Evolutionary conservation across 805 yeast species (phyloP), one percentile per base, ranked within the genome.

Genomic region (Candida sonorensis): DNA sequence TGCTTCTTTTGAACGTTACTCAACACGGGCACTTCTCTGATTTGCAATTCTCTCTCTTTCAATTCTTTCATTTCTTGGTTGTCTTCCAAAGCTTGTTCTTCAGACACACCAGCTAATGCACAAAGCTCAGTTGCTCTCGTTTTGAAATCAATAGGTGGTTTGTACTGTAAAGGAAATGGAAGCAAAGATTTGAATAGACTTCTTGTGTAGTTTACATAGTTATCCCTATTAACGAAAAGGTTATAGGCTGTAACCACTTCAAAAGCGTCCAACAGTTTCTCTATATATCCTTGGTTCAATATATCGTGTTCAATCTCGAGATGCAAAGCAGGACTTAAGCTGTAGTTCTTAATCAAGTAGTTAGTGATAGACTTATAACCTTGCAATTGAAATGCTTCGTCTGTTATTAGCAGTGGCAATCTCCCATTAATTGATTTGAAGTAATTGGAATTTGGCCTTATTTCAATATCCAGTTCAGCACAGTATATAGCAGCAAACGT

Each of bases 161-260:
- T 72, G 50, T 80, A 81, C 69, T 80, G 83, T 71, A 79, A 67
- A 8, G 88, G 90, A 58, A 81, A 81, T 6, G 83, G 80, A 13
- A 80, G 53, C 35, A 72, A 66, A 4, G 59, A 44, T 27, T 64
- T 59, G 48, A 78, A 78, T 12, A 69, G 45, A 15, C 69, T 68
- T 38, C 84, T 63, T 4, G 86, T 72, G 43, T 67, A 77, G 10
- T 61, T 51, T 37, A 74, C 81, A 52, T 79, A 81, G 50, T 81
- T 81, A 12, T 53, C 56, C 17, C 67, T 63, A 44, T 76, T 71
- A 28, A 77, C 54, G 42, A 70, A 79, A 22, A 76, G 52, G 31
- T 74, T 72, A 49, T 78, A 80, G 35, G 67, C 68, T 23, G 77
- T 71, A 26, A 77, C 57, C n/a, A 57, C 49, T 10, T 60, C 55